Percentiles rank a stretch among this genome's conserved stretches.
phyloP scores from a whole-genome alignment of 2,329 filamentous ascomycete species.

The Aurifilum marmelostoma region DNA sequence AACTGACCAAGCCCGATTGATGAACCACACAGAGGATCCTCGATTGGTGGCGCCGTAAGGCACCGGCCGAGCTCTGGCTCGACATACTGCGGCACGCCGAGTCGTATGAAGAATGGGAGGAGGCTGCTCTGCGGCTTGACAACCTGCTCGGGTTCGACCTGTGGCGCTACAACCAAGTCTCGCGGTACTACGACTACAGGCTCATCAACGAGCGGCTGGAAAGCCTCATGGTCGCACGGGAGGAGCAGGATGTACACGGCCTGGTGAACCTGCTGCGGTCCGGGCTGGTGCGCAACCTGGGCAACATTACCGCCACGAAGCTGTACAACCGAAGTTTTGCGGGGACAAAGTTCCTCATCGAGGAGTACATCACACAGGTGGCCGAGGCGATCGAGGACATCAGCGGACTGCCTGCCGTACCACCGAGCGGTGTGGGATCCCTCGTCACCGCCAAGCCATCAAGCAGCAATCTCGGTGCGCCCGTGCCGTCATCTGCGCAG shows the following conservation, averaged over 20 bases:
- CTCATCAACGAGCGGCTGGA: constrained; percentile 79
- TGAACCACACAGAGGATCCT: constrained; percentile 61
- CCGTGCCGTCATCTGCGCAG: constrained; percentile 5
- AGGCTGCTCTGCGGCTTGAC: constrained; percentile 81
- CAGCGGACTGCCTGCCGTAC: constrained; percentile 56
- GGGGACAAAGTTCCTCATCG: constrained; percentile 87
- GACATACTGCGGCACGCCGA: constrained; percentile 67
- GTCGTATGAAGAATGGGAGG: constrained; percentile 84
- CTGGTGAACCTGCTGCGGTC: constrained; percentile 81
- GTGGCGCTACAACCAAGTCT: constrained; percentile 82
- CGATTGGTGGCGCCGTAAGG: constrained; percentile 68
- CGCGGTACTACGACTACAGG: constrained; percentile 82
- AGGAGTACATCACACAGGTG: constrained; percentile 86
- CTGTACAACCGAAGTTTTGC: constrained; percentile 85
- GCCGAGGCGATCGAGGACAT: constrained; percentile 82
- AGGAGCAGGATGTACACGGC: constrained; percentile 65
- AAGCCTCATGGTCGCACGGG: constrained; percentile 53
- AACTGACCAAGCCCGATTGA: constrained; percentile 7
- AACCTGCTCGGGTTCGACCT: constrained; percentile 78
- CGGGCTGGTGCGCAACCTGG: constrained; percentile 81
- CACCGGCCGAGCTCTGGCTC: constrained; percentile 66
- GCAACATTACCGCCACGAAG: constrained; percentile 81
- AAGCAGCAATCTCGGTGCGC: background rate
- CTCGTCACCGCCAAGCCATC: constrained; percentile 3
- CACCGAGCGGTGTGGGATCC: constrained; percentile 21